phyloP scores from a whole-genome alignment of 305 asterid species.

The Fraxinus floribunda region DNA sequence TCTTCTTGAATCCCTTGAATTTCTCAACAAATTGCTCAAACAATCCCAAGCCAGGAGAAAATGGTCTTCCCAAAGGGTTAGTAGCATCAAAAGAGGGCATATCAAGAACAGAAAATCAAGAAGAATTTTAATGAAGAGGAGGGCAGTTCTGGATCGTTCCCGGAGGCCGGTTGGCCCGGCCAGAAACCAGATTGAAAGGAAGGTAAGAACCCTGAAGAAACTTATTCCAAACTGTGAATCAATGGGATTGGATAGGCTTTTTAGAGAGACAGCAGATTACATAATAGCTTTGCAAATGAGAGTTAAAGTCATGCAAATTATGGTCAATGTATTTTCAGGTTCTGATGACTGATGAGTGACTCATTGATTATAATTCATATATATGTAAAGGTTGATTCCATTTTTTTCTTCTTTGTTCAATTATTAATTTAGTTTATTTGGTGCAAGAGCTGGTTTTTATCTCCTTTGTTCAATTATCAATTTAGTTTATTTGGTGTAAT shows the following conservation, averaged over 20 bases:
- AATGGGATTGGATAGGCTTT: conserved; percentile 48
- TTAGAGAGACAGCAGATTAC: conserved; percentile 65
- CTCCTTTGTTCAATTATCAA: too few relatives aligned
- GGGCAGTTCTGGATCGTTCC: conserved; percentile 28
- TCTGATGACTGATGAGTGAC: conserved; percentile 4
- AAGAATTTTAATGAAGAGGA: conserved; percentile 30
- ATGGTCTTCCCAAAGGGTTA: neutral
- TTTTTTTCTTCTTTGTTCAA: neutral
- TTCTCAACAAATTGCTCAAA: neutral
- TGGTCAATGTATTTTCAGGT: conserved; percentile 44
- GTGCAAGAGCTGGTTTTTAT: neutral
- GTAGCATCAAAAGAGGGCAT: neutral
- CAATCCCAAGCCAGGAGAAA: conserved; percentile 16
- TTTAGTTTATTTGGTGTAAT: too few relatives aligned
- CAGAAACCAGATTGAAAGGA: conserved; percentile 33
- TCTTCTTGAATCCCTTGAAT: conserved; percentile 20
- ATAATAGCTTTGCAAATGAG: conserved; percentile 53
- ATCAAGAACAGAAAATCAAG: conserved; percentile 23
- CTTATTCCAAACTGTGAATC: conserved; percentile 62
- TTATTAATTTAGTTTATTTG: neutral
- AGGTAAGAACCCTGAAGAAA: conserved; percentile 53
- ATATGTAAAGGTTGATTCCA: neutral
- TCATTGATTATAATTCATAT: neutral
- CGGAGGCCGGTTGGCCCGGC: neutral
- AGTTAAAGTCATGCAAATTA: conserved; percentile 57